Base-by-base conservation (phyloP, 139 green algal species). In the Zygnema circumcarinatum region DNA sequence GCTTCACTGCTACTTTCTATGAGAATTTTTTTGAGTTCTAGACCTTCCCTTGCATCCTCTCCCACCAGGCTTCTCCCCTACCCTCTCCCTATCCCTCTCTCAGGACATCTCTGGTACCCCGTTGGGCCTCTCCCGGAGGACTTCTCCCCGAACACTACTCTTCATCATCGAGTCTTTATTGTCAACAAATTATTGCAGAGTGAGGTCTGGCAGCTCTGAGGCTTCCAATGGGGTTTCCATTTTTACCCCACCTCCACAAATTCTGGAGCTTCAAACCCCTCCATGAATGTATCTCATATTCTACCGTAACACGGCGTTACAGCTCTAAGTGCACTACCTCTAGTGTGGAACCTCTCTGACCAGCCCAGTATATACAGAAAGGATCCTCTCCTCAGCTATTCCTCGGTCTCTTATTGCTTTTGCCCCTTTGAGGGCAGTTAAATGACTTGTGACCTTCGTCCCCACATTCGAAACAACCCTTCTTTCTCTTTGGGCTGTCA, bases 381-480 rank as follows among this genome's bases (percentile, higher is more conserved):
- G 47, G n/a, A n/a, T n/a, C n/a, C n/a, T n/a, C 47, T 7, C 16
- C 7, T 62, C 47, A 62, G 16, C 69, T 41, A 36, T 11, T 3
- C 16, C 16, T 78, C 69, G 7, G 35, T 41, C 36, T 78, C 16
- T 78, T 78, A 25, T 3, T 41, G 16, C 69, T 11, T 79, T 54
- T 83, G 2, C 7, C 35, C 20, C 31, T 85, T 76, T 83, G 75
- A 83, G 81, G 81, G 54, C 81, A 87, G n/a, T 82, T 41, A 47
- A 79, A 87, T 38, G 81, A 87, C 54, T 87, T 87, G 20, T 87
- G 81, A 16, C 81, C 81, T 11, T 78, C 81, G 38, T 54, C 1
- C 2, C 81, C 81, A 80, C 81, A 87, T 22, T 74, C 29, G 32
- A 87, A 87, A 47, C 81, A 87, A 31, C 54, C 54, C 38, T 47